These are phyloP conservation scores for Epichloe bromicola DNA, from an alignment of 2,329 filamentous ascomycete genomes.

Conservation along the genomic window DNA sequence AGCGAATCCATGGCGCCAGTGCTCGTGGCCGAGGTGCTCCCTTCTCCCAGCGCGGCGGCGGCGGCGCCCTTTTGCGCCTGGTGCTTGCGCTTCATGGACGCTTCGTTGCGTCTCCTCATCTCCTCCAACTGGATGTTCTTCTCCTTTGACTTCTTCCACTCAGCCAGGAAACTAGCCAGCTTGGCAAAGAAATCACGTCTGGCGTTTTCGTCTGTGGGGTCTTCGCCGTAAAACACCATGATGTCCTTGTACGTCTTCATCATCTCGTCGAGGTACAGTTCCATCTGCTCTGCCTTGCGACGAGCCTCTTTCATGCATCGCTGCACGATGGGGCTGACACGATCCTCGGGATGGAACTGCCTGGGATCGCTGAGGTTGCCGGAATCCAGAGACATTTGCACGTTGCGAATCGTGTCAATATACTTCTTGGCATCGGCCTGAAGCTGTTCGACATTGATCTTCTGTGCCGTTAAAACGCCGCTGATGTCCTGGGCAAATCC, in stretches of 20 bases:
- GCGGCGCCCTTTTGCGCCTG: slow-evolving; percentile 42
- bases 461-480: slow-evolving; percentile 66
- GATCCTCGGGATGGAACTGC: slow-evolving; percentile 95
- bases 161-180: slow-evolving; percentile 74
- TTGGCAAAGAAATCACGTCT: slow-evolving; percentile 91
- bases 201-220: slow-evolving; percentile 82
- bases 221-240: slow-evolving; percentile 92
- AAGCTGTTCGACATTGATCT: slow-evolving; percentile 90
- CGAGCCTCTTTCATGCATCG: slow-evolving; percentile 92
- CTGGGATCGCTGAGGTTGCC: slow-evolving; percentile 93
- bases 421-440: slow-evolving; percentile 80
- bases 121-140: slow-evolving; percentile 85
- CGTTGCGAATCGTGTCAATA: slow-evolving; percentile 87
- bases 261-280: slow-evolving; percentile 90
- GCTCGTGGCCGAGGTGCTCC: slow-evolving; percentile 52
- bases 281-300: slow-evolving; percentile 90
- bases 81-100: slow-evolving; percentile 82
- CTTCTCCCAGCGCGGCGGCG: slow-evolving; percentile 21
- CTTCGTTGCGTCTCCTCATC: slow-evolving; percentile 71
- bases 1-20: slow-evolving; percentile 93
- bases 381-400: slow-evolving; percentile 81
- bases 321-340: slow-evolving; percentile 82
- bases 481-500: slow-evolving; percentile 72
- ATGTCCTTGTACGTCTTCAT: slow-evolving; percentile 83
- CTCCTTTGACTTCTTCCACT: slow-evolving; percentile 92